phyloP scores from a whole-genome alignment of 768 basidiomycete species.

The Leucocoprinus birnbaumii region DNA sequence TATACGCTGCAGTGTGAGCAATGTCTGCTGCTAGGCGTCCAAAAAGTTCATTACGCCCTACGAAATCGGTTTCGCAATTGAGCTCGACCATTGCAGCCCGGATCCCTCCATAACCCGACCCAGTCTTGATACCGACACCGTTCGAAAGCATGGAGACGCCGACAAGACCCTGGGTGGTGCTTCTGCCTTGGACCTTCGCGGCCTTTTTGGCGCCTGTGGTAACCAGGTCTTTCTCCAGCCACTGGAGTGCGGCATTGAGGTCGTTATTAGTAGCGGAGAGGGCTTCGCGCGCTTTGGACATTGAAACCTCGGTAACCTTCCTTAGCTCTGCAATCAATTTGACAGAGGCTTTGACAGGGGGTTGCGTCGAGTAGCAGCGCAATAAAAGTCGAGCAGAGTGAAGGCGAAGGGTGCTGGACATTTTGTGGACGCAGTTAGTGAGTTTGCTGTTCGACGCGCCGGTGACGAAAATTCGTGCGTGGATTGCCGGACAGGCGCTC shows the following conservation, averaged over 20 bases:
- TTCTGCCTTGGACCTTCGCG: slow-evolving; percentile 76
- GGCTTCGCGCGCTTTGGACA: slow-evolving; percentile 87
- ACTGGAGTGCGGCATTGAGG: slow-evolving; percentile 68
- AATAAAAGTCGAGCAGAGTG: background rate
- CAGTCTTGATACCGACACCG: slow-evolving; percentile 41
- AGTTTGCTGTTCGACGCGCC: slow-evolving; percentile 13
- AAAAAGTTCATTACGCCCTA: slow-evolving; percentile 84
- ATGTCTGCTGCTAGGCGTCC: slow-evolving; percentile 72
- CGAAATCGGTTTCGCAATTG: slow-evolving; percentile 97
- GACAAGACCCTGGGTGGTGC: slow-evolving; percentile 77
- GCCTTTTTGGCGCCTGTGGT: slow-evolving; percentile 75
- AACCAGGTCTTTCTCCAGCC: slow-evolving; percentile 76
- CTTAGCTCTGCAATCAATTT: slow-evolving; percentile 86
- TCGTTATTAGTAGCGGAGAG: slow-evolving; percentile 73
- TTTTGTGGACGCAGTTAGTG: slow-evolving; percentile 15
- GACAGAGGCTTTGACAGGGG: slow-evolving; percentile 54
- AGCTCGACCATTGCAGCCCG: slow-evolving; percentile 89
- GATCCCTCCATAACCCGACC: slow-evolving; percentile 40
- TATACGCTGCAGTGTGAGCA: slow-evolving; percentile 79
- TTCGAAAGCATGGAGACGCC: slow-evolving; percentile 72
- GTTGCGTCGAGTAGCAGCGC: slow-evolving; percentile 46
- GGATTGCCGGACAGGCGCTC: slow-evolving; percentile 14
- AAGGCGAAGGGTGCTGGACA: slow-evolving; percentile 19
- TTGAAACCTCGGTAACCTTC: slow-evolving; percentile 76
- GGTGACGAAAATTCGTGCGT: slow-evolving; percentile 13